These are phyloP conservation scores for Diplodia mutila DNA, from an alignment of 2,329 filamentous ascomycete genomes.

Conservation along the genomic window DNA sequence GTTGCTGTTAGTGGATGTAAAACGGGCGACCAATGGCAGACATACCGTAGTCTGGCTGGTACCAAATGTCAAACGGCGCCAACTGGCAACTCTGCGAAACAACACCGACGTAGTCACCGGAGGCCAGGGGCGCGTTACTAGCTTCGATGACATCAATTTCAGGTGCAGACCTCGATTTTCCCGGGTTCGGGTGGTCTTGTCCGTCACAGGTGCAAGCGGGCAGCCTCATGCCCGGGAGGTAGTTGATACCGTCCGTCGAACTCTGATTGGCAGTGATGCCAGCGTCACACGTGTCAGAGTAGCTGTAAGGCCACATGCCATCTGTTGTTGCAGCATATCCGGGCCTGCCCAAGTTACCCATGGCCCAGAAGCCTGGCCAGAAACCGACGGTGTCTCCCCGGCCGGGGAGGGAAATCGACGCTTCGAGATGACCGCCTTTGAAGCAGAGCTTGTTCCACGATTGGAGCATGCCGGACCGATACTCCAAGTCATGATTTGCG, in stretches of 20 bases:
- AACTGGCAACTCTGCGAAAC: constrained; percentile 70
- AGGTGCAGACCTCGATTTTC: constrained; percentile 67
- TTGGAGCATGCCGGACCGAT: constrained; percentile 74
- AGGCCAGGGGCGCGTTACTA: constrained; percentile 59
- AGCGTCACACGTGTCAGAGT: constrained; percentile 68
- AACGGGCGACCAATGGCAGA: not conserved
- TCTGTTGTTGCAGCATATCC: constrained; percentile 72
- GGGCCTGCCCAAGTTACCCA: constrained; percentile 72
- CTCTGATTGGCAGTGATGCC: constrained; percentile 76
- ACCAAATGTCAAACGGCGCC: constrained; percentile 72
- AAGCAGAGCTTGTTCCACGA: constrained; percentile 77
- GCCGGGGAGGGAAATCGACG: constrained; percentile 71
- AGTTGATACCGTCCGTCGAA: constrained; percentile 66
- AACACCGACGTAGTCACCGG: constrained; percentile 58
- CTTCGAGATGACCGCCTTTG: constrained; percentile 71
- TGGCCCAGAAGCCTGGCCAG: constrained; percentile 77
- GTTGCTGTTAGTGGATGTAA: constrained; percentile 28
- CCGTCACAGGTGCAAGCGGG: constrained; percentile 68
- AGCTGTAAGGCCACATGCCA: constrained; percentile 75
- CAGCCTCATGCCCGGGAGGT: constrained; percentile 70
- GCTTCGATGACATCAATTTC: constrained; percentile 76
- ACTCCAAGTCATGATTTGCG: constrained; percentile 66
- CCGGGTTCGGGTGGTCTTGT: constrained; percentile 67
- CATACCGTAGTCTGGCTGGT: constrained; percentile 61
- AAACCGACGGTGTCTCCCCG: constrained; percentile 68